Evolutionary conservation across 495 filamentous ascomycete species (phyloP).

Genomic region (Cenococcum geophilum): DNA sequence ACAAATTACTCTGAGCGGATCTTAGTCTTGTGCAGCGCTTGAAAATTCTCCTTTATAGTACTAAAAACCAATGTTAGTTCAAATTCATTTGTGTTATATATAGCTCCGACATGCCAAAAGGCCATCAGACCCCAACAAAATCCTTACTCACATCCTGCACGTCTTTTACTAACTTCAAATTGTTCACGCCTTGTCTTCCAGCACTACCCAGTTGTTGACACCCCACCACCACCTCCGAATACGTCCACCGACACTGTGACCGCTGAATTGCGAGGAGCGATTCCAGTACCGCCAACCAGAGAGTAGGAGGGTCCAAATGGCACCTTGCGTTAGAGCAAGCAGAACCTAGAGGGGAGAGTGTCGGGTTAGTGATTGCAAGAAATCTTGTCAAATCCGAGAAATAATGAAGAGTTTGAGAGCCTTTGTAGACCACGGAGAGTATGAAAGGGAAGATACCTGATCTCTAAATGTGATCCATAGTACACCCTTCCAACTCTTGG

Average conservation of each 20-base stretch:
- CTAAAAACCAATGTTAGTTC: conserved; percentile 4
- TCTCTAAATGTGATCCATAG: conserved; percentile 79
- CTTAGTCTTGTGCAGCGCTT: conserved; percentile 22
- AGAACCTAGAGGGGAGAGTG: conserved; percentile 52
- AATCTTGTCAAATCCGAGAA: conserved; percentile 4
- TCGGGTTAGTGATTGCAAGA: not conserved
- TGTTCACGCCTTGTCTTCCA: conserved; percentile 31
- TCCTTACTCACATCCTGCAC: conserved; percentile 46
- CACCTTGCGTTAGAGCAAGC: conserved; percentile 75
- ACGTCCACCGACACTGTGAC: conserved; percentile 61
- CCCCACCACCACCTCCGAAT: conserved; percentile 84
- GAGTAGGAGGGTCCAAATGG: conserved; percentile 72
- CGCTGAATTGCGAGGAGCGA: conserved; percentile 59
- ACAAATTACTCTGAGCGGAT: no score
- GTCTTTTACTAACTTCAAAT: conserved; percentile 39
- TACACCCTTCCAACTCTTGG: conserved; percentile 69
- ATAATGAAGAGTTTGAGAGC: no score
- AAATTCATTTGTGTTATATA: not conserved
- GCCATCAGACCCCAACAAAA: conserved; percentile 17
- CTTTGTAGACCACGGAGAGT: conserved; percentile 14
- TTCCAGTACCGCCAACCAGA: conserved; percentile 84
- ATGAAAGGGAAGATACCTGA: conserved; percentile 54
- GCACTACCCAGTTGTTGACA: conserved; percentile 78
- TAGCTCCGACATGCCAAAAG: not conserved
- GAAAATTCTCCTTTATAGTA: conserved; percentile 30